phyloP scores from a whole-genome alignment of 495 filamentous ascomycete genomes.

The Hypoxylon crocopeplum region DNA sequence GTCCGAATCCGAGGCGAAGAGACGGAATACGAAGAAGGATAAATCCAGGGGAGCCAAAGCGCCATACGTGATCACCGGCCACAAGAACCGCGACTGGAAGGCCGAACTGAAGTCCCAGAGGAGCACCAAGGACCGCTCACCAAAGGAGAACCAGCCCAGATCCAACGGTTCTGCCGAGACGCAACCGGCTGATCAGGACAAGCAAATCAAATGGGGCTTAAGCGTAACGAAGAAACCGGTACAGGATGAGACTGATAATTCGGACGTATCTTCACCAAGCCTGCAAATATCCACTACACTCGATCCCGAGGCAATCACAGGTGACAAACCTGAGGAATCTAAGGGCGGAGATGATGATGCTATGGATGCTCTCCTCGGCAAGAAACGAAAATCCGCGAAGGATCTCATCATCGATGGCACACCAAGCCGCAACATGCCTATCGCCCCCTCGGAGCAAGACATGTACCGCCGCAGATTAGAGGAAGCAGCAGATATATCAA shows the following conservation, averaged over 20 bases:
- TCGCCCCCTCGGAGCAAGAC: constrained; percentile 64
- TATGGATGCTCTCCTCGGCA: constrained; percentile 76
- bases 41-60: constrained; percentile 42
- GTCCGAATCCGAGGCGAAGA: constrained; percentile 31
- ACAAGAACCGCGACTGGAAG: constrained; percentile 77
- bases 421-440: constrained; percentile 38
- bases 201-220: constrained; percentile 53
- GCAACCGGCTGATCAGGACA: constrained; percentile 48
- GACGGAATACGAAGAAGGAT: constrained; percentile 4
- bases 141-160: constrained; percentile 59
- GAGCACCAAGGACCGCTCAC: constrained; percentile 53
- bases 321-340: constrained; percentile 22
- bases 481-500: constrained; percentile 75
- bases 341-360: constrained; percentile 78
- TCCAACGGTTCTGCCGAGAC: constrained; percentile 39
- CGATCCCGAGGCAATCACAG: constrained; percentile 37
- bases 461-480: constrained; percentile 72
- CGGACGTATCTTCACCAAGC: constrained; percentile 27
- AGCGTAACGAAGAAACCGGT: constrained; percentile 47
- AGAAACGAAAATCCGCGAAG: constrained; percentile 44
- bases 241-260: constrained; percentile 12
- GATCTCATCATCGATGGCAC: constrained; percentile 33
- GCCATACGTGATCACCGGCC: constrained; percentile 68
- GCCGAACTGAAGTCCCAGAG: constrained; percentile 63
- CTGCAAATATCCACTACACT: constrained; percentile 29